A percentile compares a stretch with the other conserved stretches of the same genome.
phyloP scores from a whole-genome alignment of 2,329 filamentous ascomycete genomes.

The Lizonia empirigonia region DNA sequence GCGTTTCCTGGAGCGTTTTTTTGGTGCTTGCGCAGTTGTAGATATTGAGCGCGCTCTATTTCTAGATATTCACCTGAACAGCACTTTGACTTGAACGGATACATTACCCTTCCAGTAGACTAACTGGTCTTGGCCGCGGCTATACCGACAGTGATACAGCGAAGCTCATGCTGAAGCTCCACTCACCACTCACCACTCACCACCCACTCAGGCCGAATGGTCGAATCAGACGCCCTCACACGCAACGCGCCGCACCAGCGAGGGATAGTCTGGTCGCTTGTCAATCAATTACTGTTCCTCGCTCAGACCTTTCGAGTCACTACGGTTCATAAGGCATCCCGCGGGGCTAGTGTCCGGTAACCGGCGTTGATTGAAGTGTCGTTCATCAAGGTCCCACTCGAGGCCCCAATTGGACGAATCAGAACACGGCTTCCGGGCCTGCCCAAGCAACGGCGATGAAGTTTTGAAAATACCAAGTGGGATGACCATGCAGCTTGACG shows the following conservation, averaged over 20 bases:
- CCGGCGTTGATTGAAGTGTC: conserved; percentile 6
- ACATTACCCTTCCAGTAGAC: not conserved
- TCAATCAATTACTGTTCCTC: not conserved
- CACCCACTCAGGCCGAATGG: not conserved
- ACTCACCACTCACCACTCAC: too few species aligned
- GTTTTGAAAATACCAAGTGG: not conserved
- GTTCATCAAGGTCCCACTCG: conserved; percentile 2
- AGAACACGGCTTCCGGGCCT: not conserved
- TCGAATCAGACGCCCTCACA: not conserved
- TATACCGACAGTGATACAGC: too few species aligned
- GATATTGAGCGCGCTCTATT: conserved; percentile 3
- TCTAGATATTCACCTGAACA: not conserved
- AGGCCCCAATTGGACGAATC: not conserved
- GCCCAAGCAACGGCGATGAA: not conserved
- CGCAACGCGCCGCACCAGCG: not conserved
- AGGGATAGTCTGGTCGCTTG: not conserved
- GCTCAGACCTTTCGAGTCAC: not conserved
- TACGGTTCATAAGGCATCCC: not conserved
- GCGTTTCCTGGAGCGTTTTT: conserved; percentile 1
- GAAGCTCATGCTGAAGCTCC: too few species aligned
- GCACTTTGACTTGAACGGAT: not conserved
- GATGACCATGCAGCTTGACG: conserved; percentile 2
- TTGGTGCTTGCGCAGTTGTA: not conserved
- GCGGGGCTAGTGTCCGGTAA: conserved; percentile 3
- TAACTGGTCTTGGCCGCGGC: not conserved